A percentile compares a stretch with the other conserved stretches of the same genome.
phyloP scores from a whole-genome alignment of 78 protist genomes.

The Dictyostelium discoideum region DNA sequence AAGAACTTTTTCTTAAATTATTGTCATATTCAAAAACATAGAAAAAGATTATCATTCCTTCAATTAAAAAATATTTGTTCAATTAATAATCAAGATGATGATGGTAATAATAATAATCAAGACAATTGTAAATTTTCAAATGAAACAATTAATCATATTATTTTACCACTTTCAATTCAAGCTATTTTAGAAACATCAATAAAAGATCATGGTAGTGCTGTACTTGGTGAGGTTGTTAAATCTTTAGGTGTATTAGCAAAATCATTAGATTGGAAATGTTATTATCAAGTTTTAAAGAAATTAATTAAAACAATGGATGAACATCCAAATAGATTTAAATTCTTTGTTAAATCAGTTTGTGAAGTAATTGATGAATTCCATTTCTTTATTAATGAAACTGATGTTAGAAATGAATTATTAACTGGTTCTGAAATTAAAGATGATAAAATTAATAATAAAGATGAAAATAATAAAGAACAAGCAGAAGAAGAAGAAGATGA shows the following conservation, averaged over 20 bases:
- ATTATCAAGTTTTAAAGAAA: constrained; percentile 16
- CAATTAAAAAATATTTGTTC: background rate
- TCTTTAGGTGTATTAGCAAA: constrained; percentile 38
- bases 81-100: no score
- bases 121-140: background rate
- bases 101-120: background rate
- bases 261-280: constrained; percentile 37
- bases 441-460: background rate
- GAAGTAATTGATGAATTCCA: constrained; percentile 75
- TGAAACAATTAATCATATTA: constrained; percentile 12
- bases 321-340: constrained; percentile 27
- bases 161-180: constrained; percentile 47
- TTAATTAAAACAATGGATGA: constrained; percentile 41
- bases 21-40: constrained; percentile 41
- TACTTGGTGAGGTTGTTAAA: constrained; percentile 60
- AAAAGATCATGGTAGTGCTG: constrained; percentile 50
- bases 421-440: constrained; percentile 19
- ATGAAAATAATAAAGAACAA: background rate
- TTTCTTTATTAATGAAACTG: constrained; percentile 47
- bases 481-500: background rate
- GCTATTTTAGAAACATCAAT: constrained; percentile 39
- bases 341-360: constrained; percentile 42
- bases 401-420: constrained; percentile 16
- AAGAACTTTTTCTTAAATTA: constrained; percentile 22
- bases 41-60: background rate